Percentiles rank a stretch among this genome's conserved stretches.
Conservation (phyloP, 2,329 filamentous ascomycete species). For the Triangularia setosa region DNA sequence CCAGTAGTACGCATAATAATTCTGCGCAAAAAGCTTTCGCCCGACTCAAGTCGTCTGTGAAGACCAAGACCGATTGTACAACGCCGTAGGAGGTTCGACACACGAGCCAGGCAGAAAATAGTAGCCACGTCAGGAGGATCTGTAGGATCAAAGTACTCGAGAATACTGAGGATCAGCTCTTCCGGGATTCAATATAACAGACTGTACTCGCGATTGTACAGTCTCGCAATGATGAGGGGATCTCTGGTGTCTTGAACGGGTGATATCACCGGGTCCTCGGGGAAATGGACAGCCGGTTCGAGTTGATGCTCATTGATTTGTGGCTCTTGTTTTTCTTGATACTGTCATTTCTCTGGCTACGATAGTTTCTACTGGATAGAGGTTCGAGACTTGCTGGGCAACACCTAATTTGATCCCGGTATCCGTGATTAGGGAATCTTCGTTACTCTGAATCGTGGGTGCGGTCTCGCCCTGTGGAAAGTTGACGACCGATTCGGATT, state of each 20-base stretch:
- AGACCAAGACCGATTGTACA: not conserved
- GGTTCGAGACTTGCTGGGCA: no score
- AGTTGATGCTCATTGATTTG: not conserved
- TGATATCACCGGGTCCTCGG: not conserved
- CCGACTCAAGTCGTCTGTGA: no score
- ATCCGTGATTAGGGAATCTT: no score
- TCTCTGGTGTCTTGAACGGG: not conserved
- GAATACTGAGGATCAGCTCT: not conserved
- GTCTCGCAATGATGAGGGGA: not conserved
- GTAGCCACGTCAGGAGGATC: not conserved
- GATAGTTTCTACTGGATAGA: no score
- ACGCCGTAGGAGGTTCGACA: not conserved
- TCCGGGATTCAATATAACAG: not conserved
- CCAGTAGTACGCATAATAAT: not conserved
- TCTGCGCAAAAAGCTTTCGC: no score
- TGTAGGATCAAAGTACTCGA: not conserved
- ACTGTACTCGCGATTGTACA: not conserved
- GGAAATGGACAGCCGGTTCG: not conserved
- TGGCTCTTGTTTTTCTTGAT: not conserved
- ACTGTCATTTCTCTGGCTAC: no score
- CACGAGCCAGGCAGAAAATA: not conserved
- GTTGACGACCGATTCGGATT: no score
- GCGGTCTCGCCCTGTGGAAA: no score
- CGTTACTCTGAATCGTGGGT: no score
- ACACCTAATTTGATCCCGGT: no score